These are phyloP conservation scores for Vaccinium myrtillus DNA, from an alignment of 148 eudicot genomes.

Conservation along the genomic window DNA sequence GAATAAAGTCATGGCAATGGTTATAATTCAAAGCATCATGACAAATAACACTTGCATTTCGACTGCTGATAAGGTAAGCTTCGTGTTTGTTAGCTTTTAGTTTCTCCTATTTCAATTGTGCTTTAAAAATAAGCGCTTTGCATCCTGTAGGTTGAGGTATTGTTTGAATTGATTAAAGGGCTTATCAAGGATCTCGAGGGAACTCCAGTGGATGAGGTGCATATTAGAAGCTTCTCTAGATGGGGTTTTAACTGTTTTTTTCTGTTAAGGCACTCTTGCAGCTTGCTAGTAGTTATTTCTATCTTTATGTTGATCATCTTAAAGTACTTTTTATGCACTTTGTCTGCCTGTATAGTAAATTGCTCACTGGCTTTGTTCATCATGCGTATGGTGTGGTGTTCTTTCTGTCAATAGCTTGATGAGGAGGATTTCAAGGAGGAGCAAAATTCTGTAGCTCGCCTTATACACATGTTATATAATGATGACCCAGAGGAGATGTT, in stretches of 20 bases:
- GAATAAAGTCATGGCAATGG: constrained; percentile 97
- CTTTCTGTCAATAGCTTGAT: constrained; percentile 51
- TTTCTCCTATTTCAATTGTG: constrained; percentile 13
- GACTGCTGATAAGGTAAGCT: constrained; percentile 80
- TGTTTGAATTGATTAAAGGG: constrained; percentile 90
- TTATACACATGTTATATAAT: constrained; percentile 84
- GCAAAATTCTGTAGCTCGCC: constrained; percentile 96
- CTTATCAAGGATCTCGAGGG: constrained; percentile 79
- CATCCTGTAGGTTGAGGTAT: constrained; percentile 71
- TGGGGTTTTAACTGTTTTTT: neutral
- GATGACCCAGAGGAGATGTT: constrained; percentile 95
- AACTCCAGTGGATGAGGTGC: constrained; percentile 66
- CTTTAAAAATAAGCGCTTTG: constrained; percentile 19
- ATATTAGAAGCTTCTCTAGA: constrained; percentile 4
- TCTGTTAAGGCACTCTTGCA: neutral
- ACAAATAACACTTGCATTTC: constrained; percentile 74
- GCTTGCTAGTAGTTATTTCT: neutral
- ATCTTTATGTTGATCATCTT: neutral
- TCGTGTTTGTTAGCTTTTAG: neutral
- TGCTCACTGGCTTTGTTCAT: neutral
- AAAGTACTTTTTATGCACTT: constrained; percentile 1
- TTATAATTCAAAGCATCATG: constrained; percentile 88
- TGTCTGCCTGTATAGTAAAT: neutral
- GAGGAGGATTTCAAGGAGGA: constrained; percentile 98
- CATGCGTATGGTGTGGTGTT: constrained; percentile 7